Evolutionary conservation across 176 grass and related monocot genomes (phyloP).

Genomic region (Tillandsia leiboldiana): DNA sequence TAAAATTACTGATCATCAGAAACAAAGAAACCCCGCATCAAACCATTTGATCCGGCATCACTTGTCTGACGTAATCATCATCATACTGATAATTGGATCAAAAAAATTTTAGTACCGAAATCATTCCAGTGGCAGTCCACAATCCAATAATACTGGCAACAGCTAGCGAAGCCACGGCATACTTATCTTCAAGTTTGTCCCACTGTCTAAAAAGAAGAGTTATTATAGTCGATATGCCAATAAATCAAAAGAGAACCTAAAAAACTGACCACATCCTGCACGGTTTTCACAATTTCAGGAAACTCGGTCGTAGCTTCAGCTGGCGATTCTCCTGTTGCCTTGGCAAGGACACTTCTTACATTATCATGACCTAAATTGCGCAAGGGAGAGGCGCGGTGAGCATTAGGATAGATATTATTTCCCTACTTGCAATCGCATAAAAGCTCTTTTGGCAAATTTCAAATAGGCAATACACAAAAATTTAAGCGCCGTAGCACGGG

Average conservation of each 20-base stretch:
- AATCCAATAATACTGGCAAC: conserved; percentile 56
- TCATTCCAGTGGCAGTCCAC: conserved; percentile 60
- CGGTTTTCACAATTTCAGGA: conserved; percentile 33
- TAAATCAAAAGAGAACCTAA: not conserved
- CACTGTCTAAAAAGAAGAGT: conserved; percentile 75
- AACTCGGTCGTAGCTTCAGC: conserved; percentile 42
- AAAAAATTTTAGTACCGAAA: conserved; percentile 32
- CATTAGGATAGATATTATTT: no score
- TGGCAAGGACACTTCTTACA: conserved; percentile 20
- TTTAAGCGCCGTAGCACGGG: no score
- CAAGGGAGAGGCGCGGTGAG: no score
- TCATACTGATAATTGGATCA: not conserved
- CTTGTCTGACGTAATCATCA: not conserved
- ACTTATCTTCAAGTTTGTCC: conserved; percentile 95
- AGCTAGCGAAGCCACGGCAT: conserved; percentile 61
- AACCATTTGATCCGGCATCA: not conserved
- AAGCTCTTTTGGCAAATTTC: no score
- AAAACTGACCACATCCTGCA: conserved; percentile 56
- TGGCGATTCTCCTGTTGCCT: conserved; percentile 28
- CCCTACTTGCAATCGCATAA: no score
- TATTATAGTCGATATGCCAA: conserved; percentile 28
- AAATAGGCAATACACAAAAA: no score
- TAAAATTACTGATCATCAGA: not conserved
- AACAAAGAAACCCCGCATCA: not conserved
- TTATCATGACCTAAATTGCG: conserved; percentile 30